Base-by-base conservation (phyloP, 768 basidiomycete species). In the Clitopilus passeckerianus region DNA sequence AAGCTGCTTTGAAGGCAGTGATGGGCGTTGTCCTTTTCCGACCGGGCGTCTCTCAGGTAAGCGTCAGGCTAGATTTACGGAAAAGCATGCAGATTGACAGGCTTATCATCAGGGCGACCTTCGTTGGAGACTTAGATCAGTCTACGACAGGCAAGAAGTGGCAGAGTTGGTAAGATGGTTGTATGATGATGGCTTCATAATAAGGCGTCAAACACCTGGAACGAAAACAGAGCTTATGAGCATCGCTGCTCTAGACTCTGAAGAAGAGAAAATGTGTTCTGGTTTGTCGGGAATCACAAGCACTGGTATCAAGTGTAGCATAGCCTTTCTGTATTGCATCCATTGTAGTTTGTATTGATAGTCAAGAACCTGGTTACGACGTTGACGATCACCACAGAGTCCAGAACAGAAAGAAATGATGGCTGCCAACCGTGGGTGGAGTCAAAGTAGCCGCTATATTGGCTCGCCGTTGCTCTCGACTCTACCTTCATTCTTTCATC, bases 81-180 rank as follows among this genome's bases (percentile, higher is more conserved):
- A 57, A 18, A 35, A 46, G 56, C 34, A 58, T 61, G 18, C 34
- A 57, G 22, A 16, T 27, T 57, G 20, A 20, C 16, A 60, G 50
- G 22, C 34, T 61, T 57, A 59, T 59, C 54, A 15, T 22, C 61
- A 92, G 90, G 75, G 75, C 12, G 89, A 92, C 67, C 73, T 93
- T 57, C 78, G 83, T 56, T 90, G 88, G 88, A 77, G 89, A 53
- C 74, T 93, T 59, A 77, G 85, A 61, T 74, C 81, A 15, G 83
- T 87, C 20, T 93, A 91, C 63, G 91, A 93, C 67, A 78, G 86
- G 58, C 87, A 87, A 62, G 91, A 93, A 67, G 73, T 89, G 23
- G 72, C 77, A 53, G 90, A 91, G n/a, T 60, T 88, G 20, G 66
- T 91, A 52, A 71, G 73, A 14, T 78, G 78, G 57, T 71, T 93